A percentile compares a stretch with the other conserved stretches of the same genome.
phyloP scores from a whole-genome alignment of 208 protist genomes.

The Vickermania spadyakhi region DNA sequence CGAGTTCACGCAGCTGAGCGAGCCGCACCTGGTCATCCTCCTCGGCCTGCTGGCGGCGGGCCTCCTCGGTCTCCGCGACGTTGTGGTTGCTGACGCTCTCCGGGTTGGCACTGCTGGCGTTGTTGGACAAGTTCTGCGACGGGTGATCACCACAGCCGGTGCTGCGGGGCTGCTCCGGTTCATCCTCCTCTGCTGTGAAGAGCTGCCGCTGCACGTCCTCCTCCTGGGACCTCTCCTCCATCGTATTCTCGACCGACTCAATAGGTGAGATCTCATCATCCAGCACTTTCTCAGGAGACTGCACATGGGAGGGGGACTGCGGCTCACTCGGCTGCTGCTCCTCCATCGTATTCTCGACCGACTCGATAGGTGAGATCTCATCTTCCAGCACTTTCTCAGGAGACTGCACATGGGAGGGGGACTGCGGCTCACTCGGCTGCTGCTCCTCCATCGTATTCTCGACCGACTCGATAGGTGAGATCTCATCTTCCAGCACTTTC shows the following conservation, averaged over 20 bases:
- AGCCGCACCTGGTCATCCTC: conserved; percentile 2
- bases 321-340: not conserved
- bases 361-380: too few species aligned
- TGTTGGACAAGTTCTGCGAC: not conserved
- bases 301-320: not conserved
- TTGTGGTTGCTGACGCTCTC: not conserved
- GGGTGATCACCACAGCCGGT: not conserved
- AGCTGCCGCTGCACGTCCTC: not conserved
- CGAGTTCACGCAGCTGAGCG: not conserved
- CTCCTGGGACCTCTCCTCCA: not conserved
- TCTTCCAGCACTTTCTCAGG: not conserved
- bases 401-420: conserved; percentile 5
- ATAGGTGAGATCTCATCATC: not conserved
- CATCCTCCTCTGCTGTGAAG: not conserved
- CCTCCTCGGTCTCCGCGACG: conserved; percentile 3
- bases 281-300: not conserved
- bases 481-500: not conserved
- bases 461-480: too few species aligned
- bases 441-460: too few species aligned
- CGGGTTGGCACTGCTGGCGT: not conserved
- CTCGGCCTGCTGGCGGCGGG: conserved; percentile 4
- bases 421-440: not conserved
- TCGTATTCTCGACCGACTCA: not conserved
- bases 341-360: not conserved
- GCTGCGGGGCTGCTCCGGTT: not conserved